phyloP scores from a whole-genome alignment of 1,284 basidiomycete species.

The Cerioporus squamosus region DNA sequence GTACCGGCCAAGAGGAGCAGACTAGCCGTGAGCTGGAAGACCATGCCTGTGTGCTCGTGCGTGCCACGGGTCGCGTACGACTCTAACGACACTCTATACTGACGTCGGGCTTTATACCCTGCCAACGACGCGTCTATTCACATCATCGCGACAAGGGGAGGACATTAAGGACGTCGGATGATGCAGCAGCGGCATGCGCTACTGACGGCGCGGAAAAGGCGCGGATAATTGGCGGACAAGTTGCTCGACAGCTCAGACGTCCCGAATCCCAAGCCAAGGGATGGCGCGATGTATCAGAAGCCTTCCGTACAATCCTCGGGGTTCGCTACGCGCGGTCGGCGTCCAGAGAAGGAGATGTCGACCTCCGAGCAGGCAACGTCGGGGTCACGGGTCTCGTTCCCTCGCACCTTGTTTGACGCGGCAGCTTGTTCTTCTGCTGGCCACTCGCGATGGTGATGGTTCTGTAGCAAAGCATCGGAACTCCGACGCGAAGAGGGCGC shows the following conservation, averaged over 20 bases:
- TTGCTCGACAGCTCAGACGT: not conserved
- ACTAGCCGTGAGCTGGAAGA: constrained; percentile 13
- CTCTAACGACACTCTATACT: not conserved
- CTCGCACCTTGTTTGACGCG: not conserved
- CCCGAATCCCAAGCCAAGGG: constrained; percentile 10
- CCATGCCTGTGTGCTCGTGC: constrained; percentile 18
- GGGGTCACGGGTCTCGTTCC: constrained; percentile 11
- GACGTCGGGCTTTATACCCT: constrained; percentile 10
- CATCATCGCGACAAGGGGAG: not conserved
- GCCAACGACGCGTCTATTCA: not conserved
- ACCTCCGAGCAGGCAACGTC: constrained; percentile 2
- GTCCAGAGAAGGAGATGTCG: constrained; percentile 1
- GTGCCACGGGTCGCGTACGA: not conserved
- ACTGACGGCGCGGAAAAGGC: constrained; percentile 26
- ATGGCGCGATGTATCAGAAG: constrained; percentile 9
- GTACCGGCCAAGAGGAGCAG: constrained; percentile 17
- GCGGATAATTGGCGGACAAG: constrained; percentile 31
- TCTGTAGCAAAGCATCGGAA: not conserved
- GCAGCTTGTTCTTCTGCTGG: not conserved
- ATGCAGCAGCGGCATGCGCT: constrained; percentile 1
- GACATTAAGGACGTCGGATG: not conserved
- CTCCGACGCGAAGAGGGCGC: not conserved
- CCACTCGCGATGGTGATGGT: not conserved
- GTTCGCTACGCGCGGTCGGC: not conserved
- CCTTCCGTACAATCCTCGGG: constrained; percentile 23